Percentiles rank a stretch among this genome's conserved stretches.
phyloP scores from a whole-genome alignment of 768 basidiomycete species.

The Mycena floridula region DNA sequence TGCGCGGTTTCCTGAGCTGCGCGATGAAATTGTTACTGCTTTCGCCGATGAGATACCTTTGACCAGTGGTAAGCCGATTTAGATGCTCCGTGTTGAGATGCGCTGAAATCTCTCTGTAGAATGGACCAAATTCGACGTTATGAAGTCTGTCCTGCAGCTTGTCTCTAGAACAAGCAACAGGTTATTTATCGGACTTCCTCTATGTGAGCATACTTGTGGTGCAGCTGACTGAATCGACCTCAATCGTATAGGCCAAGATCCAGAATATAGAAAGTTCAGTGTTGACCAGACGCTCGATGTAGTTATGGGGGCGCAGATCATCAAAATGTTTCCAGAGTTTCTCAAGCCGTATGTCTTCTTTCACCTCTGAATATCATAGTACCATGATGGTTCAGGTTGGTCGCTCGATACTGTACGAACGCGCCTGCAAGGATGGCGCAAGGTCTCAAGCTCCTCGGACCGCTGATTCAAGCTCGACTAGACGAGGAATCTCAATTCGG shows the following conservation, averaged over 20 bases:
- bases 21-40: no score
- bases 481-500: constrained; percentile 21
- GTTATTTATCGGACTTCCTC: constrained; percentile 8
- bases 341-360: constrained; percentile 30
- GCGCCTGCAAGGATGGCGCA: neutral
- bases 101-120: neutral
- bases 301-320: constrained; percentile 16
- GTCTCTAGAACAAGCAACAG: constrained; percentile 6
- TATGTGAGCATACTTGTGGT: constrained; percentile 1
- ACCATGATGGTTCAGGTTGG: no score
- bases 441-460: constrained; percentile 20
- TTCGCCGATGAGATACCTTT: no score
- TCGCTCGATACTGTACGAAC: no score
- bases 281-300: constrained; percentile 25
- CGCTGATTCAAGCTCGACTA: constrained; percentile 25
- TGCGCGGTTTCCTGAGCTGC: no score
- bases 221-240: neutral
- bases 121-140: neutral
- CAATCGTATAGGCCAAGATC: constrained; percentile 1
- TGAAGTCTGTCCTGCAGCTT: neutral
- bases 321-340: constrained; percentile 29
- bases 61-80: no score
- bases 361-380: neutral
- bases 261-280: constrained; percentile 3
- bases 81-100: no score